These are phyloP conservation scores for Zygosaccharomyces pseudobailii DNA, from an alignment of 1,139 yeast species.

Conservation along the genomic window DNA sequence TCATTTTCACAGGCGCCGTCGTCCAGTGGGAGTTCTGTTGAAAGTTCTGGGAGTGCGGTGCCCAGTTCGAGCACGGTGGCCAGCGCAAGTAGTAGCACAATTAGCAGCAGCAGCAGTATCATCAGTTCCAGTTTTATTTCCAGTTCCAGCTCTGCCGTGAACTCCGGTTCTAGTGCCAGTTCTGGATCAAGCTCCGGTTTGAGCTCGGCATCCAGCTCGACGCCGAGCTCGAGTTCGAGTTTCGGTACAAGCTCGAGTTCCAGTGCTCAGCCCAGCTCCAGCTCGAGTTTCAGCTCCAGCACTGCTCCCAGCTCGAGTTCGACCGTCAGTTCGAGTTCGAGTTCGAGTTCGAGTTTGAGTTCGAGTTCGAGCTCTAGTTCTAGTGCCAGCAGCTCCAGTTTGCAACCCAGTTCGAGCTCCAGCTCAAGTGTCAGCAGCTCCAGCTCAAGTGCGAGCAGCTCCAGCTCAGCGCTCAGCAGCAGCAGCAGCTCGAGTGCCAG, in stretches of 20 bases:
- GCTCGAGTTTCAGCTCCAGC: background rate
- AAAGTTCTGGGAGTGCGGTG: background rate
- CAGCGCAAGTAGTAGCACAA: background rate
- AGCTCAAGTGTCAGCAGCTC: background rate
- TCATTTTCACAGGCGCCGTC: background rate
- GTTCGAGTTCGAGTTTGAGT: background rate
- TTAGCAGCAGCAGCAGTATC: too few species aligned
- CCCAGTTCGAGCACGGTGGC: background rate
- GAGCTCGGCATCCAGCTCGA: background rate
- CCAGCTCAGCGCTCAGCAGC: too few species aligned
- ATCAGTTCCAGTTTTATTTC: background rate
- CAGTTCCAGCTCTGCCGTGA: background rate
- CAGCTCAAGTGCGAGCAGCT: too few species aligned
- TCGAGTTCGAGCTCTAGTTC: too few species aligned
- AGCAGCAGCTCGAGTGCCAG: too few species aligned
- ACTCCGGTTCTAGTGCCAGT: background rate
- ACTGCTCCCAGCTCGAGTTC: background rate
- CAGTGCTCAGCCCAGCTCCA: background rate
- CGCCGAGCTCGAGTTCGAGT: slow-evolving; percentile 2
- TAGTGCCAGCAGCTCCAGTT: background rate
- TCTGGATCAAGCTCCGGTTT: background rate
- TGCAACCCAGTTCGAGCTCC: background rate
- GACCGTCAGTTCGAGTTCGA: background rate
- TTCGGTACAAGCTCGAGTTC: slow-evolving; percentile 4
- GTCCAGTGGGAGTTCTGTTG: background rate